Evolutionary conservation across 495 filamentous ascomycete genomes (phyloP).

Genomic region (Hyaloscypha hepaticicola): DNA sequence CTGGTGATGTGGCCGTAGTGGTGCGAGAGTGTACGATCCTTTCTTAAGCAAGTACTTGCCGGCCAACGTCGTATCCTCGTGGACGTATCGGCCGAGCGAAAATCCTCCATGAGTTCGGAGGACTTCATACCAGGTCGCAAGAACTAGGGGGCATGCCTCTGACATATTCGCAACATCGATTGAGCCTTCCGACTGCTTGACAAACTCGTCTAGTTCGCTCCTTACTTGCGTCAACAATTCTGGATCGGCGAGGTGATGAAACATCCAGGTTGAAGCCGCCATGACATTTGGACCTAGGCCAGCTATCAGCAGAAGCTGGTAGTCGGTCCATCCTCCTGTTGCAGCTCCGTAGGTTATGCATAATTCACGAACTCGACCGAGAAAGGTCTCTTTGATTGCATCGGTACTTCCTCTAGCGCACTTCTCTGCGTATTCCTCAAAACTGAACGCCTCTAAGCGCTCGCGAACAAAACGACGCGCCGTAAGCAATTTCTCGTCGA

Average conservation of each 20-base stretch:
- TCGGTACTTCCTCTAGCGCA: neutral
- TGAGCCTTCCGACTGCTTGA: neutral
- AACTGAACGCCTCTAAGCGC: slow-evolving; percentile 8
- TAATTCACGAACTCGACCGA: slow-evolving; percentile 3
- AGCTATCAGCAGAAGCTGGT: slow-evolving; percentile 11
- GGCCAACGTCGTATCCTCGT: slow-evolving; percentile 6
- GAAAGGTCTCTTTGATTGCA: neutral
- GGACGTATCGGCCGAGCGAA: slow-evolving; percentile 5
- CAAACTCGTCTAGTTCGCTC: neutral
- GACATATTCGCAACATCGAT: slow-evolving; percentile 2
- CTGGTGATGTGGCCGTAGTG: slow-evolving; percentile 9
- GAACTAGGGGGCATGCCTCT: neutral
- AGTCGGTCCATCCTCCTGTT: slow-evolving; percentile 6
- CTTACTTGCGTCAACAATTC: neutral
- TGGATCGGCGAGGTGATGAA: slow-evolving; percentile 2
- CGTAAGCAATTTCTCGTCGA: slow-evolving; percentile 3
- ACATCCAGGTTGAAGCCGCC: slow-evolving; percentile 1
- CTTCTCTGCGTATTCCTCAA: slow-evolving; percentile 2
- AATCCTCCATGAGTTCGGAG: slow-evolving; percentile 3
- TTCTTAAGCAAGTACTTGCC: slow-evolving; percentile 3
- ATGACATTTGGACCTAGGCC: slow-evolving; percentile 4
- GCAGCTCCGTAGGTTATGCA: slow-evolving; percentile 4
- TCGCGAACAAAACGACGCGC: slow-evolving; percentile 3
- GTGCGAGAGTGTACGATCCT: slow-evolving; percentile 1
- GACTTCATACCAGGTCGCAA: slow-evolving; percentile 4